Evolutionary conservation across 1,284 basidiomycete species (phyloP), one percentile per base, ranked within the genome.

Genomic region (Puccinia hordei): DNA sequence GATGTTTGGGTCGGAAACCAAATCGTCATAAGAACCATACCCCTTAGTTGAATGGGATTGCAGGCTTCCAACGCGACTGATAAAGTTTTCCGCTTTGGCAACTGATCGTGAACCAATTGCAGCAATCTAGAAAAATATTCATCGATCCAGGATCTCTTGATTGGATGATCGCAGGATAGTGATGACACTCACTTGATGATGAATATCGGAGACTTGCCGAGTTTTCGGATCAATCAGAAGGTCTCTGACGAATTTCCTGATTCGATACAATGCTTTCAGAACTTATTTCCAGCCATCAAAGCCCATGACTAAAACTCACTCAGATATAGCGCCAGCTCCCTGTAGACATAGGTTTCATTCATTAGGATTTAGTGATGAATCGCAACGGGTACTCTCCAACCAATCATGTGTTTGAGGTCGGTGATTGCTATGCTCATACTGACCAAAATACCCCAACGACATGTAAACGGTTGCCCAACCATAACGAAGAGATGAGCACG

Each of bases 1-100:
- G 82, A 88, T 81, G 59, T 92, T 90, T 82, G 88, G 87, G 84
- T 94, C 91, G 13, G 88, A 87, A 83, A 90, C 93, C 0, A 96
- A 90, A 77, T 91, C 91, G 73, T 90, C 89, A 84, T 97, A 96
- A 27, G 88, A 89, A 17, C 92, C 93, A 83, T 91, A 93, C 3
- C 90, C 89, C 83, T 90, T 91, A 4, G 69, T 38, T 44, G 38
- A 22, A 44, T 71, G 35, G 13, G 24, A 33, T 27, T 71, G 19
- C 2, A 78, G 38, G 17, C 65, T n/a, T 59, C 33, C 65, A 69
- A 78, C 55, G 30, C 57, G 68, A 72, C 88, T 84, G 83, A 94
- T 90, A 85, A 95, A 95, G 53, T 89, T 88, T 81, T 90, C 86
- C 4, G 94, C 94, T 63, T 90, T 92, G 33, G 89, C 87, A 22